phyloP scores from a whole-genome alignment of 306 rosid genomes.

The Ormosia emarginata region DNA sequence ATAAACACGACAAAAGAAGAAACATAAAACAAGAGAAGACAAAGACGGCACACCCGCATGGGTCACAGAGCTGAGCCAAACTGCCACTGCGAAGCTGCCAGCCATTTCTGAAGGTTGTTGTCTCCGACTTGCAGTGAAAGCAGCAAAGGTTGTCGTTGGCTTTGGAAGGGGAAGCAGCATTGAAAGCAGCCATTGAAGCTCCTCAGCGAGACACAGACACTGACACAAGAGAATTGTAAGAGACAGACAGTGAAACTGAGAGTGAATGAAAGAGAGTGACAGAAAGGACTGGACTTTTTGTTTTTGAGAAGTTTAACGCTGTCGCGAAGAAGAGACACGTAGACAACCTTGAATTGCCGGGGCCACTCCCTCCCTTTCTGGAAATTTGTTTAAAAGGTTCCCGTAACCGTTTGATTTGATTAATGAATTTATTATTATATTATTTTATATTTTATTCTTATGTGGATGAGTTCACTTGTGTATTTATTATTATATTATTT shows the following conservation, averaged over 20 bases:
- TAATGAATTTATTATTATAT: background rate
- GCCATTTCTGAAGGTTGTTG: background rate
- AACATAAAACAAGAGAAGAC: background rate
- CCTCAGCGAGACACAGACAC: background rate
- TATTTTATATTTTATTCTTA: background rate
- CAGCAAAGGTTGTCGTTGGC: background rate
- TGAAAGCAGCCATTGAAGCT: constrained; percentile 4
- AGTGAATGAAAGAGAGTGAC: background rate
- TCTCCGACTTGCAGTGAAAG: constrained; percentile 12
- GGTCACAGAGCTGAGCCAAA: constrained; percentile 16
- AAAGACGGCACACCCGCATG: constrained; percentile 26
- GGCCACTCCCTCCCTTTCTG: background rate
- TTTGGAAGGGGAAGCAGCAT: background rate
- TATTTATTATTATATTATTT: too few relatives aligned
- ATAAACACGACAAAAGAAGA: background rate
- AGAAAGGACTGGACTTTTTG: background rate
- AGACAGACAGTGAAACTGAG: background rate
- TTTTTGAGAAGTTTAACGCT: background rate
- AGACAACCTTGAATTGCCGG: background rate
- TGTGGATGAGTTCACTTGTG: background rate
- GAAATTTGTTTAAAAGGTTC: background rate
- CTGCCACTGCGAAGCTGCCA: constrained; percentile 20
- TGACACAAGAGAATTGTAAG: background rate
- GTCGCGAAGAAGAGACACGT: background rate
- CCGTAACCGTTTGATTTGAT: background rate